phyloP scores from a whole-genome alignment of 805 yeast genomes.

The Yarrowia keelungensis region DNA sequence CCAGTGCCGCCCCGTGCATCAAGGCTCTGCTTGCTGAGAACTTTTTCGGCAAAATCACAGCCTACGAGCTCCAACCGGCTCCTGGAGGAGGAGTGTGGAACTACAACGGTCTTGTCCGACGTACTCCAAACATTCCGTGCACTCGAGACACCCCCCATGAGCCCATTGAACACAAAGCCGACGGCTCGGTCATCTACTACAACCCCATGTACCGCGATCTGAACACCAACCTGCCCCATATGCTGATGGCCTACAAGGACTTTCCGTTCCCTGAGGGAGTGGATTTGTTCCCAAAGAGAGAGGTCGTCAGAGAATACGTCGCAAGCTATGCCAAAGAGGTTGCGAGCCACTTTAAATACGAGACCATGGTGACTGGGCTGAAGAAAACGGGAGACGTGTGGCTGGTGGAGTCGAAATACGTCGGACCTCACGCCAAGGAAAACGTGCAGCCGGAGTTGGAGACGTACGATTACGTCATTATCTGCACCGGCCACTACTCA shows the following conservation, averaged over 20 bases:
- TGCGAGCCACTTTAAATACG: constrained; percentile 53
- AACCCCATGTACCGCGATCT: constrained; percentile 68
- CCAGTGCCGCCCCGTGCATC: constrained; percentile 71
- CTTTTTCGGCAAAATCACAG: constrained; percentile 55
- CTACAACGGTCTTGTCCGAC: constrained; percentile 51
- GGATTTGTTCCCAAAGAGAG: constrained; percentile 65
- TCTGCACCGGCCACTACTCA: constrained; percentile 71
- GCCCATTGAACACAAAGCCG: constrained; percentile 41
- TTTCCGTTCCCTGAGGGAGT: constrained; percentile 57
- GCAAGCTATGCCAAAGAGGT: constrained; percentile 59
- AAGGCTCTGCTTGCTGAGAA: constrained; percentile 65
- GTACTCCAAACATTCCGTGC: constrained; percentile 49
- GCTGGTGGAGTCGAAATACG: constrained; percentile 53
- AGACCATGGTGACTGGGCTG: constrained; percentile 58
- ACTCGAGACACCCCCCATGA: constrained; percentile 45
- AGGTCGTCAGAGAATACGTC: constrained; percentile 68
- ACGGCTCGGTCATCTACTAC: constrained; percentile 52
- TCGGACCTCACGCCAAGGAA: constrained; percentile 24
- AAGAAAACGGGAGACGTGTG: constrained; percentile 52
- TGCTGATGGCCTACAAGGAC: constrained; percentile 69
- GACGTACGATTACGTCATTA: constrained; percentile 64
- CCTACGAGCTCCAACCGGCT: constrained; percentile 64
- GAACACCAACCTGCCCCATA: constrained; percentile 72
- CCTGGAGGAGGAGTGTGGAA: constrained; percentile 86
- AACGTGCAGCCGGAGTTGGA: constrained; percentile 26